These are phyloP conservation scores for Babesia bovis DNA, from an alignment of 169 alveolate species.

Conservation along the genomic window DNA sequence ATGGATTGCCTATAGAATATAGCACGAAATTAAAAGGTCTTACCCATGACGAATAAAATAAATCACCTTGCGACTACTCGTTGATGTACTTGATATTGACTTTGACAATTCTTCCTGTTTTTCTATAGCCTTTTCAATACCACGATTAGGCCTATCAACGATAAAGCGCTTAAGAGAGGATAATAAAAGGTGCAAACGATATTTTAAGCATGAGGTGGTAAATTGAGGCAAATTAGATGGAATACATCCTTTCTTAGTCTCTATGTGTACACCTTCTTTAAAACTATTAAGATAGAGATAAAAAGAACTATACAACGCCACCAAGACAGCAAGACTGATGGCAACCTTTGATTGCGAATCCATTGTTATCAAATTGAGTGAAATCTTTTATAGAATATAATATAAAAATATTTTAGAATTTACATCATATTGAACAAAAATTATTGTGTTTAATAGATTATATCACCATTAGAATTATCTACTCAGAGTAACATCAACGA, in stretches of 20 bases:
- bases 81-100: not conserved
- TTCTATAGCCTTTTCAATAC: not conserved
- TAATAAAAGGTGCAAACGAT: not conserved
- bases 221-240: constrained; percentile 1
- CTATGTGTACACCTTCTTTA: not conserved
- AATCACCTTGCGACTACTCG: constrained; percentile 28
- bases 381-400: too few relatives aligned
- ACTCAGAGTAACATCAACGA: too few relatives aligned
- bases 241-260: not conserved
- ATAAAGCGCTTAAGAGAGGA: not conserved
- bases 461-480: too few relatives aligned
- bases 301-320: not conserved
- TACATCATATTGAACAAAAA: too few relatives aligned
- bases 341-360: not conserved
- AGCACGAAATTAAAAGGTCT: not conserved
- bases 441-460: too few relatives aligned
- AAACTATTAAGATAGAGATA: not conserved
- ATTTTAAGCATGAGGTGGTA: not conserved
- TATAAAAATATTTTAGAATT: too few relatives aligned
- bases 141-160: constrained; percentile 2
- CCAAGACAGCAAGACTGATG: constrained; percentile 7
- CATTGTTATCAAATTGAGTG: not conserved
- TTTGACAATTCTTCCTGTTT: constrained; percentile 9
- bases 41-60: constrained; percentile 65
- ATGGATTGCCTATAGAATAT: constrained; percentile 44